Evolutionary conservation across 331 rosid species (phyloP).

Genomic region (Erythrophleum ivorense): DNA sequence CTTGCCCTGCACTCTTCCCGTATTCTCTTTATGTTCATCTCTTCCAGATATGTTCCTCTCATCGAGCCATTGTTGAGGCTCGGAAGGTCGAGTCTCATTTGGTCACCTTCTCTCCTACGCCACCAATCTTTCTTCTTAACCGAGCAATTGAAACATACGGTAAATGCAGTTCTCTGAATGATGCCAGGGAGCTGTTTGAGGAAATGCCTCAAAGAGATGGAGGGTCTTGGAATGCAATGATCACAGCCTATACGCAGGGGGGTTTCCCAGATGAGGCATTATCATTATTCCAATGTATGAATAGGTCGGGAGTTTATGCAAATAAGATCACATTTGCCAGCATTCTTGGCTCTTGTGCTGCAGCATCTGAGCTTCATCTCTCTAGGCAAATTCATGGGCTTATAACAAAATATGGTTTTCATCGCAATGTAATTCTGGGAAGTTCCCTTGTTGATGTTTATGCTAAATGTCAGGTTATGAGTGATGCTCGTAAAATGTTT

Average conservation of each 20-base stretch:
- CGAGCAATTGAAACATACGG: constrained; percentile 72
- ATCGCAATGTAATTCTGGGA: constrained; percentile 59
- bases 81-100: constrained; percentile 74
- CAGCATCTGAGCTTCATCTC: constrained; percentile 45
- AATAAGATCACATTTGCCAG: constrained; percentile 61
- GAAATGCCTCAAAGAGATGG: constrained; percentile 81
- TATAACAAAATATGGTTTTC: constrained; percentile 56
- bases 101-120: constrained; percentile 55
- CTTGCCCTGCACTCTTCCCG: constrained; percentile 51
- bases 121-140: constrained; percentile 68
- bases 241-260: constrained; percentile 56
- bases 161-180: constrained; percentile 61
- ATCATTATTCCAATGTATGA: constrained; percentile 50
- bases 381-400: constrained; percentile 64
- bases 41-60: constrained; percentile 63
- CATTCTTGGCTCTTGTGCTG: constrained; percentile 65
- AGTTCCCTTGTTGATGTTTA: constrained; percentile 81
- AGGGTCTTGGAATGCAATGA: constrained; percentile 74
- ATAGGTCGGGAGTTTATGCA: constrained; percentile 44
- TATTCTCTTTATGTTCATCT: constrained; percentile 64
- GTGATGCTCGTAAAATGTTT: constrained; percentile 64
- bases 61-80: constrained; percentile 52
- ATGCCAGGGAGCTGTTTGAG: constrained; percentile 71
- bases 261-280: constrained; percentile 49
- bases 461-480: constrained; percentile 62